Conservation (phyloP, 129 eudicot genomes). For the Escallonia rubra region DNA sequence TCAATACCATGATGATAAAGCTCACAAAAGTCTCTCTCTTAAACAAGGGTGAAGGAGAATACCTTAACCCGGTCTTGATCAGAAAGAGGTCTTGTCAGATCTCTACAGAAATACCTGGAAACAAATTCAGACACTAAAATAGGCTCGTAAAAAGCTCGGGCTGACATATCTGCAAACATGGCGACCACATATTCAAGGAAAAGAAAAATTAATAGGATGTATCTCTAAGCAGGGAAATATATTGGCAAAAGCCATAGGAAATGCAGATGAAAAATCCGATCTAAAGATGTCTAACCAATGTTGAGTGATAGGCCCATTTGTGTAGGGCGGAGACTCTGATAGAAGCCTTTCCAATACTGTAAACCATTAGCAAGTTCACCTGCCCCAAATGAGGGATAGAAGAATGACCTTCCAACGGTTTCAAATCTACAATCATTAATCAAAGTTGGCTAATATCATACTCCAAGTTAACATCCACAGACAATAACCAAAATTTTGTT, state of each 20-base stretch:
- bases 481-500: background rate
- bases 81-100: slow-evolving; percentile 36
- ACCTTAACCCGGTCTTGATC: slow-evolving; percentile 80
- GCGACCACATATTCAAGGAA: background rate
- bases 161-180: slow-evolving; percentile 61
- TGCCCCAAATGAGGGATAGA: slow-evolving; percentile 31
- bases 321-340: slow-evolving; percentile 81
- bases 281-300: slow-evolving; percentile 34
- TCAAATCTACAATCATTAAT: slow-evolving; percentile 31
- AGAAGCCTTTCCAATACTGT: slow-evolving; percentile 75
- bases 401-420: slow-evolving; percentile 74
- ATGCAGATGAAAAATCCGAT: too few species aligned
- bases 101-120: slow-evolving; percentile 26
- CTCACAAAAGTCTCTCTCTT: too few species aligned
- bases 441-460: too few species aligned
- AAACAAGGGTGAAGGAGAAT: background rate
- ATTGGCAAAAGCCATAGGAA: too few species aligned
- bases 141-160: slow-evolving; percentile 64
- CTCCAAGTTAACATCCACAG: too few species aligned
- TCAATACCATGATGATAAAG: too few species aligned
- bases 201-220: too few species aligned
- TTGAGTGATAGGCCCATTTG: slow-evolving; percentile 88
- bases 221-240: too few species aligned
- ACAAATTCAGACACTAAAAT: slow-evolving; percentile 46
- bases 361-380: slow-evolving; percentile 70